A percentile compares a stretch with the other conserved stretches of the same genome.
Conservation (phyloP, 2,329 filamentous ascomycete species). For the Cercospora sojina region DNA sequence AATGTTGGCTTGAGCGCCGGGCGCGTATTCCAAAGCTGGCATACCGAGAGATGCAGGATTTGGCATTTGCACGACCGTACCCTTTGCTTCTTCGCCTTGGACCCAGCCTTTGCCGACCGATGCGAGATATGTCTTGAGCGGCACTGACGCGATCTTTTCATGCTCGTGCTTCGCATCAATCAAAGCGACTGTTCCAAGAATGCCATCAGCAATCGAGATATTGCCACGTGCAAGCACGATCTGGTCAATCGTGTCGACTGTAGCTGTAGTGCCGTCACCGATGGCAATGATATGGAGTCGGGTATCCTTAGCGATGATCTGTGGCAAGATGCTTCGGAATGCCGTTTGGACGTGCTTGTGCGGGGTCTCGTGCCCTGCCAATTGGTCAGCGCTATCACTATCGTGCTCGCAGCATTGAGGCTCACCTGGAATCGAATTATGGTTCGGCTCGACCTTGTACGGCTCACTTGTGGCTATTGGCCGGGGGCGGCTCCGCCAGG, state of each 20-base stretch:
- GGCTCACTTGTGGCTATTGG: slow-evolving; percentile 61
- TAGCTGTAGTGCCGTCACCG: slow-evolving; percentile 60
- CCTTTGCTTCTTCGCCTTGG: slow-evolving; percentile 19
- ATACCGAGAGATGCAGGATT: not conserved
- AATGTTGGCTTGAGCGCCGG: not conserved
- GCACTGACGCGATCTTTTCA: slow-evolving; percentile 5
- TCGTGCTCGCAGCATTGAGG: not conserved
- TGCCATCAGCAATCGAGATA: not conserved
- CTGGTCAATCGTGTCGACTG: slow-evolving; percentile 26
- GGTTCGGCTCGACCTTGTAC: slow-evolving; percentile 50
- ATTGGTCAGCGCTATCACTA: not conserved
- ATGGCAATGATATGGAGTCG: slow-evolving; percentile 68
- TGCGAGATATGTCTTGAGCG: slow-evolving; percentile 21
- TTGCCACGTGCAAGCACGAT: slow-evolving; percentile 1
- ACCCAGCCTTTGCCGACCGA: slow-evolving; percentile 24
- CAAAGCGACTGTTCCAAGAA: slow-evolving; percentile 26
- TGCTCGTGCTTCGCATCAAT: slow-evolving; percentile 24
- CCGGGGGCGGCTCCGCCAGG: slow-evolving; percentile 59
- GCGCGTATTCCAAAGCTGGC: slow-evolving; percentile 6
- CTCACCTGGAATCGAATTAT: slow-evolving; percentile 59
- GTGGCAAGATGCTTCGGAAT: slow-evolving; percentile 61
- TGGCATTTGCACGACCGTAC: slow-evolving; percentile 15
- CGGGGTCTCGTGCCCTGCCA: slow-evolving; percentile 53
- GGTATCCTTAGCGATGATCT: slow-evolving; percentile 50
- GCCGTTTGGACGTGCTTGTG: slow-evolving; percentile 65